These are phyloP conservation scores for Cercophora sp. DNA, from an alignment of 495 filamentous ascomycete species.

Conservation along the genomic window DNA sequence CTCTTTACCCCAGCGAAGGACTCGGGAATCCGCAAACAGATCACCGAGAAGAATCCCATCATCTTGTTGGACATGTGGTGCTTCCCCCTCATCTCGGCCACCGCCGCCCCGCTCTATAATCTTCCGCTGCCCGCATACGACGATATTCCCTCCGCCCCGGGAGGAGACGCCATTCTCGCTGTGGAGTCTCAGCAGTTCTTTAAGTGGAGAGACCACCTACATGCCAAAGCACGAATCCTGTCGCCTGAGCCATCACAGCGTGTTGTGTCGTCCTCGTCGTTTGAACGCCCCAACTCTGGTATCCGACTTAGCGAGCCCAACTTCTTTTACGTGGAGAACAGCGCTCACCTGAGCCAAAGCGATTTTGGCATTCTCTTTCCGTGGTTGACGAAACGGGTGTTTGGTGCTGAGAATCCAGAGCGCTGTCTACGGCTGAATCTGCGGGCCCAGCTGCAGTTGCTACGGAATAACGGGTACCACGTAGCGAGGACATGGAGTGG, in stretches of 20 bases:
- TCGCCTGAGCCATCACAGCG: slow-evolving; percentile 42
- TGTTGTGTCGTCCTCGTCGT: slow-evolving; percentile 20
- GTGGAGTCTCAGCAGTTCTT: slow-evolving; percentile 67
- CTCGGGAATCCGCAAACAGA: slow-evolving; percentile 52
- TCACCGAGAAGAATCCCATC: slow-evolving; percentile 56
- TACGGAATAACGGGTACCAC: slow-evolving; percentile 44
- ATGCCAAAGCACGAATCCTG: slow-evolving; percentile 53
- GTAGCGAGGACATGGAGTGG: slow-evolving; percentile 47
- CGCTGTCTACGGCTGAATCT: slow-evolving; percentile 59
- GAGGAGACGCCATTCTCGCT: slow-evolving; percentile 51
- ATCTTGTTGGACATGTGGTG: slow-evolving; percentile 73
- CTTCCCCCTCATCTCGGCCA: slow-evolving; percentile 56
- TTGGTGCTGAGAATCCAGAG: slow-evolving; percentile 59
- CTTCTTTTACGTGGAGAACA: slow-evolving; percentile 59
- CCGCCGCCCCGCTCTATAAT: slow-evolving; percentile 54
- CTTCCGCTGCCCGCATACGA: slow-evolving; percentile 65
- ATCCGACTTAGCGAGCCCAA: slow-evolving; percentile 36
- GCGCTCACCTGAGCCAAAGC: slow-evolving; percentile 68
- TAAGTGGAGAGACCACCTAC: slow-evolving; percentile 64
- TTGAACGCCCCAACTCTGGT: slow-evolving; percentile 23
- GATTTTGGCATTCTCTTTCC: slow-evolving; percentile 80
- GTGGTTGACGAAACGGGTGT: slow-evolving; percentile 54
- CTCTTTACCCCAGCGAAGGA: slow-evolving; percentile 47
- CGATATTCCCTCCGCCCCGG: slow-evolving; percentile 32
- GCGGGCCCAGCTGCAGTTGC: slow-evolving; percentile 57